Conservation (phyloP, 176 grass and related monocot species). For the Tuctoria greenei region DNA sequence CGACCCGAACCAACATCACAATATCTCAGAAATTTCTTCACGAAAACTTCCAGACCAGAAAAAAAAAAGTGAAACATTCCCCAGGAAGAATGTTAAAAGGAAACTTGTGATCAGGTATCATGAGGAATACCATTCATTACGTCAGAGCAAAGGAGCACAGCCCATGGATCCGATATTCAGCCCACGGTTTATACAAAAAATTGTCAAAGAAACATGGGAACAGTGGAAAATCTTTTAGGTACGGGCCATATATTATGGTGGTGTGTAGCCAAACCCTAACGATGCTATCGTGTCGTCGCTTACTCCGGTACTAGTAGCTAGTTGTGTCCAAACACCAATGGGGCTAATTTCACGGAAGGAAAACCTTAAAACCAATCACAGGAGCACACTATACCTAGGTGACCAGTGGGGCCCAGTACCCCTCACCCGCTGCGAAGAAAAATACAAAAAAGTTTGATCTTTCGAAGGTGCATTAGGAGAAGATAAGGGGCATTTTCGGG, state of each 20-base stretch:
- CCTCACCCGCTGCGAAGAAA: conserved; percentile 7
- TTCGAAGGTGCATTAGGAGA: conserved; percentile 19
- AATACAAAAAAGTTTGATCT: conserved; percentile 8
- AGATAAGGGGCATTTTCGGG: conserved; percentile 55
- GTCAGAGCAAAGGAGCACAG: background rate
- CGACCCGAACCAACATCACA: conserved; percentile 8
- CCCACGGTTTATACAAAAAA: background rate
- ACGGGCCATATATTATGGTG: background rate
- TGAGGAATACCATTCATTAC: background rate
- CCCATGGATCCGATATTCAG: background rate
- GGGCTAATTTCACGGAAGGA: conserved; percentile 16
- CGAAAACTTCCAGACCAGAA: conserved; percentile 31
- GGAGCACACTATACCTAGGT: conserved; percentile 6
- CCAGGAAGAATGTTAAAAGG: background rate
- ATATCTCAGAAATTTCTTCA: conserved; percentile 35
- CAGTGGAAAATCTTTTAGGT: background rate
- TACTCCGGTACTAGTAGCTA: background rate
- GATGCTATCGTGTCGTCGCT: background rate
- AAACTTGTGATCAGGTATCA: conserved; percentile 2
- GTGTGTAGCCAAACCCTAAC: conserved; percentile 6
- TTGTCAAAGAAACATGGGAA: background rate
- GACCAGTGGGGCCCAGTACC: background rate
- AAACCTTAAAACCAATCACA: conserved; percentile 48
- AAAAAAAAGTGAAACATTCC: conserved; percentile 4
- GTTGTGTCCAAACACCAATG: background rate